These are phyloP conservation scores for Candida arabinofermentans DNA, from an alignment of 805 yeast genomes.

Conservation along the genomic window DNA sequence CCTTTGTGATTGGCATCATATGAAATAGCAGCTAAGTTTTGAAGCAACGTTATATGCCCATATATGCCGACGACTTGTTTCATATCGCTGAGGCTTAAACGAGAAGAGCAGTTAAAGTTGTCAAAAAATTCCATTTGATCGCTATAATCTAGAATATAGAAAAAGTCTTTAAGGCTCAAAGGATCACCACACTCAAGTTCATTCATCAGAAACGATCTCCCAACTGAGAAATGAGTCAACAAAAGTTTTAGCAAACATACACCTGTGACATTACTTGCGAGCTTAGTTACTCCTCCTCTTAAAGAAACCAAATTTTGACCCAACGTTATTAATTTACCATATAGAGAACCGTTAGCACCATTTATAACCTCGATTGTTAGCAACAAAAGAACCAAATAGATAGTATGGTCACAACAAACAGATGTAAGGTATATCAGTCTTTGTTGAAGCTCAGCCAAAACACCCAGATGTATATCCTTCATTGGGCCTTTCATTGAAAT, in stretches of 20 bases:
- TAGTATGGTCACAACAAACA: conserved; percentile 20
- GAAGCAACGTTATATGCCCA: conserved; percentile 10
- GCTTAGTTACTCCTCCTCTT: conserved; percentile 16
- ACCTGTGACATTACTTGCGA: conserved; percentile 13
- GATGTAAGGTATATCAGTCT: conserved; percentile 13
- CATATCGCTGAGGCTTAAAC: conserved; percentile 6
- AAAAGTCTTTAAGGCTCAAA: conserved; percentile 10
- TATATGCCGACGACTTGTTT: conserved; percentile 7
- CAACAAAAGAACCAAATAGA: conserved; percentile 12
- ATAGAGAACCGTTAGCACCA: conserved; percentile 8
- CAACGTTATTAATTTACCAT: conserved; percentile 7
- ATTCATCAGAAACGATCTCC: background rate
- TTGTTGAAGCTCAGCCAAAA: conserved; percentile 10
- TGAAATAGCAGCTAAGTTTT: conserved; percentile 8
- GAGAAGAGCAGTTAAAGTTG: conserved; percentile 6
- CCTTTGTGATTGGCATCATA: background rate
- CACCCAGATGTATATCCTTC: conserved; percentile 7
- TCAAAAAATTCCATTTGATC: conserved; percentile 13
- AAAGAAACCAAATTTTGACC: conserved; percentile 15
- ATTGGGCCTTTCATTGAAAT: background rate
- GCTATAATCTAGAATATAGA: conserved; percentile 3
- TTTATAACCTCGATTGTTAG: conserved; percentile 11
- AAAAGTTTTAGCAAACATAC: conserved; percentile 14
- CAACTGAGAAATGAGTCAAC: conserved; percentile 4
- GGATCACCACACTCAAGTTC: conserved; percentile 3